Evolutionary conservation across 2,329 filamentous ascomycete genomes (phyloP).

Genomic region (Emericellopsis cladophorae): DNA sequence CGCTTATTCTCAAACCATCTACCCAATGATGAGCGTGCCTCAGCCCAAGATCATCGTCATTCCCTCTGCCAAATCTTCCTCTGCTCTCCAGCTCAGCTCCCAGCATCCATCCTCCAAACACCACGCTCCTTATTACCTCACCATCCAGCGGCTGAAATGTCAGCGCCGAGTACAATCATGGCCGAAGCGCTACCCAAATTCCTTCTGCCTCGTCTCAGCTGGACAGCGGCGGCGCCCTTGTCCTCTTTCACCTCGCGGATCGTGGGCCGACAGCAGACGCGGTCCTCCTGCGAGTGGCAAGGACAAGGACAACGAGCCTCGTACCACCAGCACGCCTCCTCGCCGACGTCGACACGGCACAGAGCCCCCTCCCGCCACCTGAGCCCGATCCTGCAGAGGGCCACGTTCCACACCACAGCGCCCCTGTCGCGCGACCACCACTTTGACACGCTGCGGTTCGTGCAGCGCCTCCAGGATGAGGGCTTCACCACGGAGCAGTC

Average conservation of each 20-base stretch:
- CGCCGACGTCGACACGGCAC: slow-evolving; percentile 8
- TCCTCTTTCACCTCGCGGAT: slow-evolving; percentile 13
- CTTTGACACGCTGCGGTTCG: slow-evolving; percentile 96
- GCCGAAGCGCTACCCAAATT: slow-evolving; percentile 36
- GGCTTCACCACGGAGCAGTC: slow-evolving; percentile 94
- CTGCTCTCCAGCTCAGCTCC: not conserved
- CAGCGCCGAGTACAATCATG: slow-evolving; percentile 12
- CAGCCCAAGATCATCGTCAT: too few relatives aligned
- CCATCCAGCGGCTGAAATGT: slow-evolving; percentile 9
- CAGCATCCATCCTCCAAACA: too few relatives aligned
- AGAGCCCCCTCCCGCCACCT: slow-evolving; percentile 4
- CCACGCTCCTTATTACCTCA: too few relatives aligned
- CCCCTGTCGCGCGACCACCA: slow-evolving; percentile 65
- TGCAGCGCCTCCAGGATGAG: slow-evolving; percentile 77
- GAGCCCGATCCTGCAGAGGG: slow-evolving; percentile 18
- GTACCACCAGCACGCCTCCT: slow-evolving; percentile 6
- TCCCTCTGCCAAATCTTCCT: not conserved
- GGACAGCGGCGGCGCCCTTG: slow-evolving; percentile 20
- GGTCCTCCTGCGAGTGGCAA: slow-evolving; percentile 4
- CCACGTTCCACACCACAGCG: slow-evolving; percentile 53
- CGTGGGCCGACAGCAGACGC: slow-evolving; percentile 7
- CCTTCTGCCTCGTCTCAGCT: slow-evolving; percentile 42
- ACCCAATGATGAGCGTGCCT: too few relatives aligned
- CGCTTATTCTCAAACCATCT: too few relatives aligned
- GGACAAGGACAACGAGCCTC: not conserved